Evolutionary conservation across 805 yeast genomes (phyloP), one percentile per base, ranked within the genome.

Genomic region (Candida railenensis): DNA sequence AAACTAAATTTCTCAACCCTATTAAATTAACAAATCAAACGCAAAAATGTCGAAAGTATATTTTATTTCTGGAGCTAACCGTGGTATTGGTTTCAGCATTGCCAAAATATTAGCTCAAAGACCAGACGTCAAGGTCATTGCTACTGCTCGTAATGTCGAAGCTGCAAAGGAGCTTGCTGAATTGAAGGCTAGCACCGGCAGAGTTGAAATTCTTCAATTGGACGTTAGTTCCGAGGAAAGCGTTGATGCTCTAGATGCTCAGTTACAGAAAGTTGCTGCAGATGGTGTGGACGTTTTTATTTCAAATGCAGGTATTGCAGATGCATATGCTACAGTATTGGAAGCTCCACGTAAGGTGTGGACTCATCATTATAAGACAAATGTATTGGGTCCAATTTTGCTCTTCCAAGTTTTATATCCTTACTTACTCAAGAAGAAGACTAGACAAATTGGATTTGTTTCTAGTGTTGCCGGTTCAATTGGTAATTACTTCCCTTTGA

Each of bases 21-120:
- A n/a, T n/a, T n/a, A n/a, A n/a, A n/a, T n/a, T n/a, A n/a, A n/a
- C n/a, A n/a, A n/a, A n/a, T n/a, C n/a, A n/a, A n/a, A n/a, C n/a
- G n/a, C n/a, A 28, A 28, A 28, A 8, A 47, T 44, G 47, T 33
- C 37, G 4, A 25, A 3, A 12, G 40, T 51, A 52, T 68, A 68
- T 52, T 54, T 73, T 3, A 51, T 73, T 12, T 63, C 72, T 2
- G 78, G 78, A 8, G 73, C 69, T 16, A 67, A 72, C 12, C 57
- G 72, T 42, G 76, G 77, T 3, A 65, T 72, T 34, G 77, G 78
- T 3, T 57, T 59, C 18, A 58, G 58, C 1, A 52, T 71, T 11
- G 62, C 56, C 3, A 58, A 59, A 37, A 53, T 53, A 39, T 47
- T 69, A n/a, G 50, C 58, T 30, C 44, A 46, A 4, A 46, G 53